Percentiles rank a stretch among this genome's conserved stretches.
These are phyloP conservation scores for Avena eriantha DNA, from an alignment of 176 grass and related monocot species.

Conservation along the genomic window DNA sequence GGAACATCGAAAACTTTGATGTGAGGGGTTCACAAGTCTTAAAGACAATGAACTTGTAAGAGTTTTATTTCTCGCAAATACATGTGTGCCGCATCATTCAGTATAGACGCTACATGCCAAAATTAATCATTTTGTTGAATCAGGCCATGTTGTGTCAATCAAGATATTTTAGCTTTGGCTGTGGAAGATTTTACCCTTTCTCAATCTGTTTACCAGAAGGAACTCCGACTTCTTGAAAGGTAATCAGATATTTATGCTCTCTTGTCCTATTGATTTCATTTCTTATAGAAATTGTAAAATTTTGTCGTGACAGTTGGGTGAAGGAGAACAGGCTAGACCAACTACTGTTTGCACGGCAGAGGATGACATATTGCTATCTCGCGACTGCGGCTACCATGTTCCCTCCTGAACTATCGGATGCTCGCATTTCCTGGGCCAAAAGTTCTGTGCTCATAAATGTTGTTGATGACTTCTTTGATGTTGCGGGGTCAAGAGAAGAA, in stretches of 20 bases:
- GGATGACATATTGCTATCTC: neutral
- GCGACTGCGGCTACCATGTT: neutral
- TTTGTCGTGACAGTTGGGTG: neutral
- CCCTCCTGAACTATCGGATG: neutral
- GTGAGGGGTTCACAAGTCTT: neutral
- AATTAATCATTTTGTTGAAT: neutral
- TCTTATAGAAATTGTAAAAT: neutral
- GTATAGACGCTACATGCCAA: neutral
- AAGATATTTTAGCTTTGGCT: neutral
- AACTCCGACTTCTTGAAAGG: neutral
- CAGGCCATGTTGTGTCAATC: neutral
- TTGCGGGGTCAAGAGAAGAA: neutral
- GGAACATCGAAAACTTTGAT: neutral
- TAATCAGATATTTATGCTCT: neutral
- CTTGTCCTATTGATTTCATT: neutral
- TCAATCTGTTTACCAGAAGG: neutral
- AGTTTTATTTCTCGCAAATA: neutral
- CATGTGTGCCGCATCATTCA: neutral
- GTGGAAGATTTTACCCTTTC: neutral
- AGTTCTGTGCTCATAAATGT: neutral
- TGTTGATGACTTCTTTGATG: neutral
- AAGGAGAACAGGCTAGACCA: neutral
- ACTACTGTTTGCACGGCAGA: neutral
- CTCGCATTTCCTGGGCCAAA: neutral
- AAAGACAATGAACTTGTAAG: neutral